Conservation (phyloP, 345 rosid genomes). For the Gossypioides kirkii region DNA sequence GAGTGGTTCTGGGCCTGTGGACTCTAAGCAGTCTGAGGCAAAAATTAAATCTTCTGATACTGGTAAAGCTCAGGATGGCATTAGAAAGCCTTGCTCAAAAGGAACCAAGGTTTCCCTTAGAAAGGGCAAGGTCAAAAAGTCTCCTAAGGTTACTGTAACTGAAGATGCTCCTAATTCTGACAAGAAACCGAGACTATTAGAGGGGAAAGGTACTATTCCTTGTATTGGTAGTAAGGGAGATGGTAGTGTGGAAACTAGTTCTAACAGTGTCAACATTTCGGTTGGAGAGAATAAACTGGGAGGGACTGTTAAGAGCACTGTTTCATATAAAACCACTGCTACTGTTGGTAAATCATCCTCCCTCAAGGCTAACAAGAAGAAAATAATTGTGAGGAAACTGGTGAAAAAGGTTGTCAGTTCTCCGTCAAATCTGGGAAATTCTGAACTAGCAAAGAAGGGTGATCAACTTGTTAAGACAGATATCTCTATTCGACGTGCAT, state of each 20-base stretch:
- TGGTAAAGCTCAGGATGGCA: slow-evolving; percentile 17
- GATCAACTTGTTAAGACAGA: slow-evolving; percentile 21
- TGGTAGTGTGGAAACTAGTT: slow-evolving; percentile 13
- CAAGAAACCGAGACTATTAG: slow-evolving; percentile 18
- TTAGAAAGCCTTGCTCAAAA: slow-evolving; percentile 26
- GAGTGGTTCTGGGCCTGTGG: slow-evolving; percentile 26
- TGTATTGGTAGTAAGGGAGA: neutral
- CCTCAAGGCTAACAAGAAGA: slow-evolving; percentile 45
- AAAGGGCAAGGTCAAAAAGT: slow-evolving; percentile 18
- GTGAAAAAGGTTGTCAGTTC: slow-evolving; percentile 30
- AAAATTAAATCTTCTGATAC: slow-evolving; percentile 22
- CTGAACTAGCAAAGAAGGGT: slow-evolving; percentile 20
- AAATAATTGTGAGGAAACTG: slow-evolving; percentile 42
- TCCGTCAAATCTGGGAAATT: slow-evolving; percentile 13
- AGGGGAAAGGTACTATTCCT: slow-evolving; percentile 17
- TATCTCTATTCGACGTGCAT: slow-evolving; percentile 13
- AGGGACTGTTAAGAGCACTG: slow-evolving; percentile 23
- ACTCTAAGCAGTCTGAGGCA: slow-evolving; percentile 30
- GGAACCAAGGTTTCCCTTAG: slow-evolving; percentile 22
- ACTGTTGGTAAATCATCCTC: slow-evolving; percentile 28
- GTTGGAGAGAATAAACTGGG: slow-evolving; percentile 12
- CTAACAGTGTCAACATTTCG: slow-evolving; percentile 7
- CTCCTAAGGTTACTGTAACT: slow-evolving; percentile 20
- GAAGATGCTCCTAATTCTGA: slow-evolving; percentile 25
- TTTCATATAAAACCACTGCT: slow-evolving; percentile 31